Conservation (phyloP, 352 stramenopile genomes). For the Hyphochytrium catenoides region DNA sequence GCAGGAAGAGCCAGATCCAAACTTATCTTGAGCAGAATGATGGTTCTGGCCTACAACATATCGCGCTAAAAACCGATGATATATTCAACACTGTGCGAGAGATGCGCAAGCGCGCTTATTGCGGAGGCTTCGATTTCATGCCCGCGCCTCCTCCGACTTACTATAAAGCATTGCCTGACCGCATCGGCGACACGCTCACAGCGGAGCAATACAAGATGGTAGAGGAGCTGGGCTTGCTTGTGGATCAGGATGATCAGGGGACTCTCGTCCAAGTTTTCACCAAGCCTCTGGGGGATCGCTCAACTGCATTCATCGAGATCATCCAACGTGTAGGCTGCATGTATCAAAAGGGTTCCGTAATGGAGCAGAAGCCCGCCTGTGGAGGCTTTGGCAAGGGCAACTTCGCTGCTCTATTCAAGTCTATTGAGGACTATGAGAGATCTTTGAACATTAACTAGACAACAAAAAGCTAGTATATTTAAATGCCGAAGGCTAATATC, state of each 20-base stretch:
- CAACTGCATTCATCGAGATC: slow-evolving; percentile 74
- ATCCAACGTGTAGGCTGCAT: slow-evolving; percentile 76
- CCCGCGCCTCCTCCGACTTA: slow-evolving; percentile 53
- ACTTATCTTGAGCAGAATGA: slow-evolving; percentile 88
- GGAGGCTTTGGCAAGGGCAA: slow-evolving; percentile 76
- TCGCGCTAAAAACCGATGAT: slow-evolving; percentile 86
- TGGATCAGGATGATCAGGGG: slow-evolving; percentile 82
- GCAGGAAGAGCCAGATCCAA: slow-evolving; percentile 82
- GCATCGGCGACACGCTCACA: slow-evolving; percentile 48
- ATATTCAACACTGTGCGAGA: slow-evolving; percentile 73
- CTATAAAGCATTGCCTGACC: slow-evolving; percentile 60
- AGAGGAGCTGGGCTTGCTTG: slow-evolving; percentile 71
- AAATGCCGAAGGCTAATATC: too few species aligned
- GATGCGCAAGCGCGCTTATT: slow-evolving; percentile 38
- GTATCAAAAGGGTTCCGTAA: slow-evolving; percentile 25
- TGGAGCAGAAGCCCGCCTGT: slow-evolving; percentile 47
- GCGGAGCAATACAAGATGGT: slow-evolving; percentile 66
- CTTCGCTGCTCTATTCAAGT: slow-evolving; percentile 75
- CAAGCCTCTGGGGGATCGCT: slow-evolving; percentile 50
- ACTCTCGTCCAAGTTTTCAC: slow-evolving; percentile 79
- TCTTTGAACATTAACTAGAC: slow-evolving; percentile 52
- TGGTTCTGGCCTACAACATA: slow-evolving; percentile 79
- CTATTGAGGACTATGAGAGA: slow-evolving; percentile 68
- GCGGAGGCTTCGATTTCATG: slow-evolving; percentile 63
- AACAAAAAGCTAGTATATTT: too few species aligned